Evolutionary conservation across 164 flowering plant genomes (phyloP), one percentile per base, ranked within the genome.

Genomic region (Umbilicus rupestris): DNA sequence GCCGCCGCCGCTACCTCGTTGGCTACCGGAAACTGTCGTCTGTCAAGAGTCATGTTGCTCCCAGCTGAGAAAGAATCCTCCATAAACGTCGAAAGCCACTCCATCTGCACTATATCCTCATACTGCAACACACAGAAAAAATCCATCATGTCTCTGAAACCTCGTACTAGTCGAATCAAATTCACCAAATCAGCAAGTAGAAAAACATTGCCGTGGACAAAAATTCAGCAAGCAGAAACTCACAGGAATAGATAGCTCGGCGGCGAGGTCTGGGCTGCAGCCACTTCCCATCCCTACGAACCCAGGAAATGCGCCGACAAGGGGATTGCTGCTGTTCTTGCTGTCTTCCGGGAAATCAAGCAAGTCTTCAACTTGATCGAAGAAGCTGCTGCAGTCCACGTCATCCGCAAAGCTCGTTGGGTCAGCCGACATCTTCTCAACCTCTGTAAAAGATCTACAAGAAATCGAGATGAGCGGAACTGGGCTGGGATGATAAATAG

Each of bases 281-380:
- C 68, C 63, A 72, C 52, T 65, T 45, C 70, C 65, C 62, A 20
- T 65, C n/a, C n/a, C n/a, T n/a, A n/a, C n/a, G n/a, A n/a, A n/a
- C n/a, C n/a, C n/a, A n/a, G n/a, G n/a, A n/a, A n/a, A n/a, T n/a
- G n/a, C n/a, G n/a, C n/a, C n/a, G n/a, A n/a, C n/a, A n/a, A n/a
- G n/a, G n/a, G n/a, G n/a, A n/a, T n/a, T 52, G n/a, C 64, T 70
- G 50, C 72, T 73, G 41, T 82, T 84, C 12, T 77, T 74, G 35
- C 77, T 85, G 16, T 84, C 96, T 19, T 66, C 70, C 0, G 98
- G 90, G 74, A 90, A 90, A 55, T 87, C 93, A 26, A 90, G 82
- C 60, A 93, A 73, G 76, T 93, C 97, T 65, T 93, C 98, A 28
- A 92, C 84, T 64, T 87, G 85, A 73, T 88, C 92, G 67, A 93